Evolutionary conservation across 345 rosid genomes (phyloP).

Genomic region (Anastatica hierochuntica): DNA sequence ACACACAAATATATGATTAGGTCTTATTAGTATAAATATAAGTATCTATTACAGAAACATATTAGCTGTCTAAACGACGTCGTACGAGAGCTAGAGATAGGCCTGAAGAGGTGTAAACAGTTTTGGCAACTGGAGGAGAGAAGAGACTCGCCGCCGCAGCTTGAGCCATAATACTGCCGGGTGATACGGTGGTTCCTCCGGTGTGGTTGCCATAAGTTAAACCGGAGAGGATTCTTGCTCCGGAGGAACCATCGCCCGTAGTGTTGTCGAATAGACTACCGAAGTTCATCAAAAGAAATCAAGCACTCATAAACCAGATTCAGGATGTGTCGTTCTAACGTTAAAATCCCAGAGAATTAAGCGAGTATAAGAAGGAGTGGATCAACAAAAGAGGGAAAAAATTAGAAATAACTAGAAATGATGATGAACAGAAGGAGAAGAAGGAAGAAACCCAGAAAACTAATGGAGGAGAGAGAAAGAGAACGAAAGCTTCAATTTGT

Average conservation of each 20-base stretch:
- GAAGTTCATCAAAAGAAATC: slow-evolving; percentile 30
- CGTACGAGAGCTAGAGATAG: slow-evolving; percentile 40
- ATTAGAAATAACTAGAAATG: not conserved
- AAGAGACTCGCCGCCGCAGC: slow-evolving; percentile 16
- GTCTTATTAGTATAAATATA: not conserved
- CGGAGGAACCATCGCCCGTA: slow-evolving; percentile 16
- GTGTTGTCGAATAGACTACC: slow-evolving; percentile 28
- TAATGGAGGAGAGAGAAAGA: slow-evolving; percentile 27
- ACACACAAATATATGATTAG: not conserved
- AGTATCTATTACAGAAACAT: not conserved
- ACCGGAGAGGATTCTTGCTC: slow-evolving; percentile 28
- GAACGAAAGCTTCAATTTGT: slow-evolving; percentile 25
- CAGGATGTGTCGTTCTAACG: not conserved
- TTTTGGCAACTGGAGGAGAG: slow-evolving; percentile 29
- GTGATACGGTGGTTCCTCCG: slow-evolving; percentile 15
- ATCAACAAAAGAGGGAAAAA: not conserved
- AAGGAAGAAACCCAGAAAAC: slow-evolving; percentile 25
- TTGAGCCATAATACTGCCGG: slow-evolving; percentile 33
- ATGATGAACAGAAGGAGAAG: not conserved
- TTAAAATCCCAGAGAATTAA: not conserved
- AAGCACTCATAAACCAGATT: not conserved
- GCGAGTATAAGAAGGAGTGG: not conserved
- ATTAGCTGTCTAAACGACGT: not conserved
- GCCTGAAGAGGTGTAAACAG: slow-evolving; percentile 27
- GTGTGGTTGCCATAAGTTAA: slow-evolving; percentile 22